A percentile compares a stretch with the other conserved stretches of the same genome.
Conservation (phyloP, 306 rosid genomes). For the Corylus avellana region DNA sequence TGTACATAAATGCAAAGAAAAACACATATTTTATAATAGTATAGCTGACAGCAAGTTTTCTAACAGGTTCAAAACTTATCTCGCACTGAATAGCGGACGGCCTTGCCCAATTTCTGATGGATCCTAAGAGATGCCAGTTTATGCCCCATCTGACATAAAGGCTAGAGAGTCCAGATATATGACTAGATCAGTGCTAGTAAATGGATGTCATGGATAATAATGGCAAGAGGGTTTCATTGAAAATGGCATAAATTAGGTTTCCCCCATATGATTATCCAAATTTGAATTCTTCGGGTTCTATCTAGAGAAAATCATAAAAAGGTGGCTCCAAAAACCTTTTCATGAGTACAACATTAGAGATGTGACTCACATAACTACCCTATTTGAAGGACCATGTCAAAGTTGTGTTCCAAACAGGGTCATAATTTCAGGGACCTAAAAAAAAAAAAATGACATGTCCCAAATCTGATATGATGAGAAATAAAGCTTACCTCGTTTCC, state of each 20-base stretch:
- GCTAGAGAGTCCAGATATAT: neutral
- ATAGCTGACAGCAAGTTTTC: neutral
- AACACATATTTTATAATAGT: neutral
- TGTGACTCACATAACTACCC: neutral
- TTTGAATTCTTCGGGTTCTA: neutral
- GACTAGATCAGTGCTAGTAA: neutral
- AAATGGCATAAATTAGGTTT: neutral
- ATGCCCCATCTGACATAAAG: neutral
- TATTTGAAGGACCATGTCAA: neutral
- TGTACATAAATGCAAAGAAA: neutral
- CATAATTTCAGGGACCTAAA: slow-evolving; percentile 1
- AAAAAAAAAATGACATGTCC: neutral
- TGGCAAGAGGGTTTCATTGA: neutral
- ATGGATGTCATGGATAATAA: neutral
- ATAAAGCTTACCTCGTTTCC: slow-evolving; percentile 42
- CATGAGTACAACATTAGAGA: neutral
- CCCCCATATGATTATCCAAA: neutral
- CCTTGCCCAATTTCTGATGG: neutral
- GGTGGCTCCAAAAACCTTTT: neutral
- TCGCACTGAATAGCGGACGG: neutral
- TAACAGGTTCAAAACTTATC: neutral
- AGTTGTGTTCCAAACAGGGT: neutral
- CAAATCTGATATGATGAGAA: slow-evolving; percentile 11
- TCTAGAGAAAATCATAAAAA: neutral
- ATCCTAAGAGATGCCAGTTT: neutral